Evolutionary conservation across 208 protist genomes (phyloP).

Genomic region (Crithidia expoeki): DNA sequence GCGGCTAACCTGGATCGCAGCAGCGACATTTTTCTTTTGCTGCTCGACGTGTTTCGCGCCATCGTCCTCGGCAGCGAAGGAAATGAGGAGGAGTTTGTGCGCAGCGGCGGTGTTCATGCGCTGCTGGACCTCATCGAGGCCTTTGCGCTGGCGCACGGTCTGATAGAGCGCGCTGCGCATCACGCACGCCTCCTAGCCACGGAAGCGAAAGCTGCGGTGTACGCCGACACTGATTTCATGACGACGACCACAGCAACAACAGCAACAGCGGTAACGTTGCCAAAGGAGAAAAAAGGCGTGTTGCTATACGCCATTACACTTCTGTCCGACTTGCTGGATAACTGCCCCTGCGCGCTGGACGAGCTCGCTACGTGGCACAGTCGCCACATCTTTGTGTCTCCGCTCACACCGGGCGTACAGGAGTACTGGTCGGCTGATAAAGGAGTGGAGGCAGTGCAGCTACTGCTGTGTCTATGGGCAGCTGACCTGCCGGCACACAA

Average conservation of each 20-base stretch:
- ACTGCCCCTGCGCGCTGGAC: conserved; percentile 45
- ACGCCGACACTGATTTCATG: background rate
- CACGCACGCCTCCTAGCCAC: conserved; percentile 19
- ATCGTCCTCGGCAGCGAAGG: conserved; percentile 30
- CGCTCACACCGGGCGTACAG: conserved; percentile 38
- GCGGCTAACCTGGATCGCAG: conserved; percentile 12
- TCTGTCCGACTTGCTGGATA: conserved; percentile 66
- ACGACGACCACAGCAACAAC: background rate
- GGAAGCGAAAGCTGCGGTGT: background rate
- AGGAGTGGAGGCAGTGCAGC: conserved; percentile 36
- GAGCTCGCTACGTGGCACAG: conserved; percentile 65
- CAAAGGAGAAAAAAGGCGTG: conserved; percentile 23
- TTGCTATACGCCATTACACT: conserved; percentile 58
- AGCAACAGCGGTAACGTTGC: background rate
- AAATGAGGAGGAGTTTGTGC: conserved; percentile 30
- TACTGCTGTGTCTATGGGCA: conserved; percentile 40
- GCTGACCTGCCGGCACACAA: conserved; percentile 19
- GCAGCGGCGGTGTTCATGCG: conserved; percentile 36
- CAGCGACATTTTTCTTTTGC: conserved; percentile 22
- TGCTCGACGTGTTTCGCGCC: conserved; percentile 32
- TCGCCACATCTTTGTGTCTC: conserved; percentile 25
- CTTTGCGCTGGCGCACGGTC: conserved; percentile 30
- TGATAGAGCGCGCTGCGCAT: conserved; percentile 22
- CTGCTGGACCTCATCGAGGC: conserved; percentile 53
- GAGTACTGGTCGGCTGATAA: conserved; percentile 7